Conservation (phyloP, 805 yeast genomes). For the Kuraishia piskuri region DNA sequence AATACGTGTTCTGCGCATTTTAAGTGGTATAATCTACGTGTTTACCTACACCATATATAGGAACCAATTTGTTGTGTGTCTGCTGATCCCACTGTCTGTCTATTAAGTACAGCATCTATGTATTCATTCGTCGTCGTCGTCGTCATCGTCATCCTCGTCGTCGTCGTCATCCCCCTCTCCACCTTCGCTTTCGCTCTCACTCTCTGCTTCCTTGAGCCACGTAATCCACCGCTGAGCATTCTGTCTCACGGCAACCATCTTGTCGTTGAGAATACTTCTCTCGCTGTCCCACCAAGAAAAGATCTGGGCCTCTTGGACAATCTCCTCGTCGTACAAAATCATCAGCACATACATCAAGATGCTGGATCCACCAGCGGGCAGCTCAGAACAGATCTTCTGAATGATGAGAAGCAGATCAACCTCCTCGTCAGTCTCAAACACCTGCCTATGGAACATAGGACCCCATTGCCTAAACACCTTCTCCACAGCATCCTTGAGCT, state of each 20-base stretch:
- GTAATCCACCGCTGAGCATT: constrained; percentile 69
- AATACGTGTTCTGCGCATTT: no score
- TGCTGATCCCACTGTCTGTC: no score
- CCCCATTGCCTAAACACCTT: constrained; percentile 82
- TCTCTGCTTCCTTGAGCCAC: constrained; percentile 80
- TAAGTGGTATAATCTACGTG: no score
- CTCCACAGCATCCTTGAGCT: constrained; percentile 64
- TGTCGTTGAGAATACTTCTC: constrained; percentile 30
- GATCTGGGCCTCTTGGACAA: constrained; percentile 75
- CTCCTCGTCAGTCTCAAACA: constrained; percentile 73
- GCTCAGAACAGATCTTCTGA: constrained; percentile 33
- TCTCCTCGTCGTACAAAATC: constrained; percentile 71
- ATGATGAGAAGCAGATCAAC: constrained; percentile 53
- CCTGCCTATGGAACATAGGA: constrained; percentile 72
- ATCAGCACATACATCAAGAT: constrained; percentile 43
- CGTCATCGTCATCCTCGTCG: constrained; percentile 23
- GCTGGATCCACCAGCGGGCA: constrained; percentile 40
- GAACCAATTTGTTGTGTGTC: no score
- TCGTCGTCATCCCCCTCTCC: constrained; percentile 42
- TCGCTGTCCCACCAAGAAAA: constrained; percentile 71
- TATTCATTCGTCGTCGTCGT: constrained; percentile 2
- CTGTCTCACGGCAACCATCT: constrained; percentile 35
- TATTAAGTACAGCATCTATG: no score
- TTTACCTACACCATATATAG: no score
- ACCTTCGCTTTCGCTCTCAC: constrained; percentile 37